Evolutionary conservation across 345 rosid species (phyloP), one percentile per base, ranked within the genome.

Genomic region (Balakata baccata): DNA sequence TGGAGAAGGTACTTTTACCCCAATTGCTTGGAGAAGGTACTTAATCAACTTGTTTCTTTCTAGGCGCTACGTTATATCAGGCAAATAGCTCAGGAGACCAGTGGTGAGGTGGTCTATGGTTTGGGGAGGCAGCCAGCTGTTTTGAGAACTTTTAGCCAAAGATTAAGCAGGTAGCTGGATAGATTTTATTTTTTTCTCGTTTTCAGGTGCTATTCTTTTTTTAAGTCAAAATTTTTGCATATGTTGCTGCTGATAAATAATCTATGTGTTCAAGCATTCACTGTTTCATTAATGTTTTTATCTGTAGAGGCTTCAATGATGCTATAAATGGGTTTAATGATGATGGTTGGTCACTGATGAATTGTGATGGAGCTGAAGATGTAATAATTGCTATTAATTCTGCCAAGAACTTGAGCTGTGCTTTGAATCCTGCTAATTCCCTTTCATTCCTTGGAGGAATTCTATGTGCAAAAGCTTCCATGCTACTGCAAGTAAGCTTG

Each of bases 401-500:
- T 20, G 86, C 92, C 10, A 96, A 90, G 83, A 86, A 81, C 79
- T 81, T 91, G 78, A 82, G 67, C 62, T 68, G 82, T 47, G 11
- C 81, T 25, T 73, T 86, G 8, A 84, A 78, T 76, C 80, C 86
- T 68, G 83, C 88, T 72, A 84, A 81, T 79, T 80, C 98, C 37
- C 79, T 91, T 46, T 74, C 97, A 2, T 83, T 86, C 66, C 80
- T 96, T 50, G 99, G 99, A 69, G 99, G 99, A 3, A 87, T 93
- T 54, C 92, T 96, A 34, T 96, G 99, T 82, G 99, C 98, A n/a
- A 96, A 93, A 80, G 98, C 98, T 56, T 96, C 99, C n/a, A 93
- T 96, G 99, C 89, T 93, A 47, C 90, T 96, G 74, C 98, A 90
- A 85, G 99, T 92, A 59, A 58, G 75, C 29, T 58, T 29, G 46